These are phyloP conservation scores for Tuber calosporum DNA, from an alignment of 495 filamentous ascomycete genomes.

Conservation along the genomic window DNA sequence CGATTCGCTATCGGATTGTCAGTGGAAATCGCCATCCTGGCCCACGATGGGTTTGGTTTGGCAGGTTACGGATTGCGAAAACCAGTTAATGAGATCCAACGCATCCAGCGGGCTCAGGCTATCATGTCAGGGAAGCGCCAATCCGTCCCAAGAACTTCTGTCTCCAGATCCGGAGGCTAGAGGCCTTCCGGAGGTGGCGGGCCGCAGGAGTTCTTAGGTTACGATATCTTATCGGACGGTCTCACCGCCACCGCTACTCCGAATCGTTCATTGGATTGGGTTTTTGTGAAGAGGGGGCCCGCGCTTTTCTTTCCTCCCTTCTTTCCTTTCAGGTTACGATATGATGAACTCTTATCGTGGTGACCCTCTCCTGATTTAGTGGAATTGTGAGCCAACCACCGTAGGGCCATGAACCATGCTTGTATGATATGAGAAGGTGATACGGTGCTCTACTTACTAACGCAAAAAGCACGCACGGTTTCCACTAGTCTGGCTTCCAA, in stretches of 20 bases:
- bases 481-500: not conserved
- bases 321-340: not conserved
- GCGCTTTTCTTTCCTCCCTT: not conserved
- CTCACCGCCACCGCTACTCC: not conserved
- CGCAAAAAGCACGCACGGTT: not conserved
- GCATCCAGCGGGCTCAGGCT: not conserved
- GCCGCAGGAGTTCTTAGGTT: not conserved
- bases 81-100: not conserved
- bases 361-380: not conserved
- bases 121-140: not conserved
- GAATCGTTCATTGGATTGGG: not conserved
- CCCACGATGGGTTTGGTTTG: not conserved
- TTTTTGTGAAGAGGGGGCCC: not conserved
- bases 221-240: not conserved
- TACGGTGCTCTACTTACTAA: not conserved
- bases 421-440: not conserved
- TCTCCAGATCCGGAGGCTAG: not conserved
- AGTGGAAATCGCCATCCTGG: not conserved
- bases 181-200: not conserved
- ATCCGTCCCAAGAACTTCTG: not conserved
- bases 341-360: not conserved
- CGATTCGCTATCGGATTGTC: not conserved
- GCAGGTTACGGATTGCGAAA: not conserved
- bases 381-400: not conserved
- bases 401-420: not conserved